These are phyloP conservation scores for Cyanidiococcus yangmingshanensis DNA, from an alignment of 23 red algal genomes.

Conservation along the genomic window DNA sequence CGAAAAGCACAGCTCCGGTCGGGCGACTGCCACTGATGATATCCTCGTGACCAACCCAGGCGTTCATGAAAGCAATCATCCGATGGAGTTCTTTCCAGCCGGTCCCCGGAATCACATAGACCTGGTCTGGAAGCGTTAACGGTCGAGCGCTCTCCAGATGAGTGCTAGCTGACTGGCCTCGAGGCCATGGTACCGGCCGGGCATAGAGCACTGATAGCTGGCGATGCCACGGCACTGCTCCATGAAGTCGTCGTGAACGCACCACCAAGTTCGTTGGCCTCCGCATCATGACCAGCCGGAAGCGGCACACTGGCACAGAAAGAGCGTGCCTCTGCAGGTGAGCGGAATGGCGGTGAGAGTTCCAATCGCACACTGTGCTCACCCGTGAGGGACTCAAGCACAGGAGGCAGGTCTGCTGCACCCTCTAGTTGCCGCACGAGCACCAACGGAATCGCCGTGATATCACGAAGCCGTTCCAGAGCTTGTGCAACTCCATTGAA, in stretches of 20 bases:
- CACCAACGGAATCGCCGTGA: not conserved
- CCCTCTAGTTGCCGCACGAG: not conserved
- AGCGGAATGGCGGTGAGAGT: not conserved
- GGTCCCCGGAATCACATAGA: not conserved
- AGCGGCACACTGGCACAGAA: too few species aligned
- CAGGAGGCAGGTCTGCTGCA: not conserved
- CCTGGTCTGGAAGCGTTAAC: not conserved
- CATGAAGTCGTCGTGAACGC: too few species aligned
- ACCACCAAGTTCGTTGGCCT: too few species aligned
- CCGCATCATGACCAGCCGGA: too few species aligned
- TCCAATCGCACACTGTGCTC: not conserved
- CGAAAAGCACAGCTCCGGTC: slow-evolving; percentile 22
- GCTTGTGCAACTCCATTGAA: not conserved
- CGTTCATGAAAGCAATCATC: not conserved
- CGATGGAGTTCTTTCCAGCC: not conserved
- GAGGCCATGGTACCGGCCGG: too few species aligned
- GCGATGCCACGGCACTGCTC: too few species aligned
- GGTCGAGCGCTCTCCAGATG: too few species aligned
- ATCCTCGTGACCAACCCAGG: not conserved
- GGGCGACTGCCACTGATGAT: slow-evolving; percentile 6
- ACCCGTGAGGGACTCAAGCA: not conserved
- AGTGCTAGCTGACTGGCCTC: too few species aligned
- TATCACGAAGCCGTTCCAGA: not conserved
- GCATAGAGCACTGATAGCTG: too few species aligned
- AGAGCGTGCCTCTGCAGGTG: too few species aligned